Evolutionary conservation across 345 rosid species (phyloP), one percentile per base, ranked within the genome.

Genomic region (Psidium guajava): DNA sequence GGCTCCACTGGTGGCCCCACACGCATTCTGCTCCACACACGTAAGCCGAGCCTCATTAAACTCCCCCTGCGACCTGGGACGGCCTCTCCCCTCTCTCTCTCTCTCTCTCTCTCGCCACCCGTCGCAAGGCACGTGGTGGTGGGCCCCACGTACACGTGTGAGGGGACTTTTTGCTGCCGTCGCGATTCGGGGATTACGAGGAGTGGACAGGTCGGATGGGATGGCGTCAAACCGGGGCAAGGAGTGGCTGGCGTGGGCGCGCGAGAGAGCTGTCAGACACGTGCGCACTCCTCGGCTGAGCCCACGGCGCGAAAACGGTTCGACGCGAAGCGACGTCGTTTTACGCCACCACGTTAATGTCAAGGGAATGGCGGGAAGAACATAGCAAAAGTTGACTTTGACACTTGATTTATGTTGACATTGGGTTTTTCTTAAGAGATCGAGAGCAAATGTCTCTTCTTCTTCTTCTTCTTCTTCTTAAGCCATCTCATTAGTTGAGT

Each of bases 251-350:
- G n/a, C 47, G 69, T 64, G 77, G 75, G 83, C 87, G 92, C 59
- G 94, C 86, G 88, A 86, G 87, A 84, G 84, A 88, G 91, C 92
- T 90, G 90, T 92, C 91, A 87, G 90, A 89, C 91, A 92, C 94
- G 88, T 89, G 92, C 77, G 77, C 22, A 4, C 77, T 69, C 47
- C 77, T 40, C 77, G 44, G 47, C 47, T 36, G 47, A 36, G 1
- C 44, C 77, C 77, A 9, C 77, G 6, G 4, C 24, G 77, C 77
- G 44, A 32, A 40, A 5, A 11, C 44, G 32, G 75, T 18, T 32
- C 11, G 22, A 36, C 75, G 12, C 22, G 27, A 42, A 8, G 42
- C 75, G 75, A 64, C 75, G 75, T 8, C 75, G 75, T 32, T 61
- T 8, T 12, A 8, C 77, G 44, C 44, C 24, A 32, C 74, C 16